A percentile compares a stretch with the other conserved stretches of the same genome.
Evolutionary conservation across 83 land plant species (phyloP).

Genomic region (Thuja plicata): DNA sequence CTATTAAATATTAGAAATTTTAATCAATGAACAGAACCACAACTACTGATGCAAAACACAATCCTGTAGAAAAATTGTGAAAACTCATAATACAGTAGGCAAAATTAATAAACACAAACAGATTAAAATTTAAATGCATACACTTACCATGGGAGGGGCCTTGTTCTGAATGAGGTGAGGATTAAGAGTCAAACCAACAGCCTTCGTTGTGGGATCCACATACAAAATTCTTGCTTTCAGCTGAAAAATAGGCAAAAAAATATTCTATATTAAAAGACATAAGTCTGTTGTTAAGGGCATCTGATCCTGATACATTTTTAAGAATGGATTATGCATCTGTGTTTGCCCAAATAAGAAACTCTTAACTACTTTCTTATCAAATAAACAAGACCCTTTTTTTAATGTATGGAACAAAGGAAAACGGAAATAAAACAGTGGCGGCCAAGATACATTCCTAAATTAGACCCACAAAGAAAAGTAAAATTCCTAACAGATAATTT

Average conservation of each 20-base stretch:
- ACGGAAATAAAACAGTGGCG: background rate
- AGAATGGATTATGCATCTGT: background rate
- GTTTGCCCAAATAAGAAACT: background rate
- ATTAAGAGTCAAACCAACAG: conserved; percentile 85
- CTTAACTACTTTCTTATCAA: background rate
- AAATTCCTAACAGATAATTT: background rate
- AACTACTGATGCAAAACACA: background rate
- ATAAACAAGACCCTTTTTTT: background rate
- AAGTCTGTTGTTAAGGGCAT: background rate
- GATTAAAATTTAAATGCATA: background rate
- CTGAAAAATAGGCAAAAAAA: conserved; percentile 21
- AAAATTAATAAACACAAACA: background rate
- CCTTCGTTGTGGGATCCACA: conserved; percentile 82
- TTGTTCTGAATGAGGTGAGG: conserved; percentile 67
- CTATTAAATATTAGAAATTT: background rate
- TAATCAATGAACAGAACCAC: background rate
- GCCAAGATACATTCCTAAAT: background rate
- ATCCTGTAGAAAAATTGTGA: background rate
- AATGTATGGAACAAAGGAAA: background rate
- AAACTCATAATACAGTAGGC: background rate
- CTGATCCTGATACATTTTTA: background rate
- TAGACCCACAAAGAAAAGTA: background rate
- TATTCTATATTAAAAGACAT: background rate
- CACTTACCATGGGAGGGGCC: conserved; percentile 65
- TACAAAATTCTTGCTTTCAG: conserved; percentile 90